These are phyloP conservation scores for Sungouiella thailandica DNA, from an alignment of 805 yeast species.

Conservation along the genomic window DNA sequence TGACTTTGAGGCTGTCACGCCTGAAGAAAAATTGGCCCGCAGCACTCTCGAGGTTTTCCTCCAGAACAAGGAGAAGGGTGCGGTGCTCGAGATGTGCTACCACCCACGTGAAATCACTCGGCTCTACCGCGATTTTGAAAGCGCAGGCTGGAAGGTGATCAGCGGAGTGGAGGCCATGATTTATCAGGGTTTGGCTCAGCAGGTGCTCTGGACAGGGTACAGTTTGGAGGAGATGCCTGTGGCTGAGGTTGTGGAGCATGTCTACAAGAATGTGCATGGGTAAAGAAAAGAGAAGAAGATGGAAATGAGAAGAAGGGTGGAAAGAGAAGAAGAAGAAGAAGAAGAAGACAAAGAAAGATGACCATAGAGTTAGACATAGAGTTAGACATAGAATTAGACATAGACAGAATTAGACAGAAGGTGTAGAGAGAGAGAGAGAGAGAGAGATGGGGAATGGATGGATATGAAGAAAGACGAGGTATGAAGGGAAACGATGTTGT, in stretches of 20 bases:
- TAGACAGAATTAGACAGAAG: no score
- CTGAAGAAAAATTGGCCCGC: slow-evolving; percentile 20
- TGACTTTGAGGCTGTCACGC: slow-evolving; percentile 20
- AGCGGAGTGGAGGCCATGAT: slow-evolving; percentile 28
- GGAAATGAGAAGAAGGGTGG: no score
- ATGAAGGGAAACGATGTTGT: no score
- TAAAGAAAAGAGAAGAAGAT: no score
- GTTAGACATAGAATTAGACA: no score
- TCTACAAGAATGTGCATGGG: slow-evolving; percentile 10
- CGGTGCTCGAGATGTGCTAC: slow-evolving; percentile 33
- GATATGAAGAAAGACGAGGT: no score
- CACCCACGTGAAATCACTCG: slow-evolving; percentile 24
- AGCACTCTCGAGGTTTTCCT: slow-evolving; percentile 23
- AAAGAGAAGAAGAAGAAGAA: no score
- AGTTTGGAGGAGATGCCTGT: slow-evolving; percentile 20
- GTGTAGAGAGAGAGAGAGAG: no score
- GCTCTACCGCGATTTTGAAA: slow-evolving; percentile 20
- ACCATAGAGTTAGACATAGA: no score
- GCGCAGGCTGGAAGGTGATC: slow-evolving; percentile 24
- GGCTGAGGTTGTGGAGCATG: slow-evolving; percentile 16
- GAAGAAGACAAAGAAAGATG: no score
- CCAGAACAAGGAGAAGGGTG: slow-evolving; percentile 15
- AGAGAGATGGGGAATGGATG: no score
- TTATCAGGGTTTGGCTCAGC: slow-evolving; percentile 28
- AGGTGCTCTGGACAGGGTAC: slow-evolving; percentile 28